phyloP scores from a whole-genome alignment of 2,329 filamentous ascomycete species.

The Claviceps paspali region DNA sequence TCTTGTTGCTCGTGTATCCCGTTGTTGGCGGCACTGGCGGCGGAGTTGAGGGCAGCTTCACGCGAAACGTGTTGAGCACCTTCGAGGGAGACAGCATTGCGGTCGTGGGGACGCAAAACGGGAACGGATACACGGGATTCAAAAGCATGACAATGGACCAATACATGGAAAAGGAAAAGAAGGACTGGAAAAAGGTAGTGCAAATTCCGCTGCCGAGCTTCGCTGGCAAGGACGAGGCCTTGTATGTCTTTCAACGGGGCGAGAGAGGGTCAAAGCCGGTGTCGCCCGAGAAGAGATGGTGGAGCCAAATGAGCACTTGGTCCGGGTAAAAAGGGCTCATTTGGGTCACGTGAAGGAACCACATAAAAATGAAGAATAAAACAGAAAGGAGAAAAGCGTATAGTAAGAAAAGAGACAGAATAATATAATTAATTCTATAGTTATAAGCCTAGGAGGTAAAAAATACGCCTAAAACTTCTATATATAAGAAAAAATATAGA shows the following conservation, averaged over 20 bases:
- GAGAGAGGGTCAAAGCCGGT: too few relatives aligned
- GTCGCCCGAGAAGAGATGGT: too few relatives aligned
- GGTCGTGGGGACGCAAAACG: constrained; percentile 61
- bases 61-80: constrained; percentile 41
- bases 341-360: too few relatives aligned
- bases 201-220: constrained; percentile 60
- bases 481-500: too few relatives aligned
- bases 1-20: constrained; percentile 59
- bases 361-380: too few relatives aligned
- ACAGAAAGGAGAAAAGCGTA: not conserved
- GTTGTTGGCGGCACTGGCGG: constrained; percentile 52
- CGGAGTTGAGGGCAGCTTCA: constrained; percentile 46
- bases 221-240: constrained; percentile 59
- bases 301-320: too few relatives aligned
- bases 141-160: constrained; percentile 46
- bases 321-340: too few relatives aligned
- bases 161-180: constrained; percentile 45
- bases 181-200: constrained; percentile 41
- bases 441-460: too few relatives aligned
- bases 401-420: too few relatives aligned
- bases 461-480: too few relatives aligned
- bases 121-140: constrained; percentile 61
- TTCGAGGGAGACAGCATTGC: constrained; percentile 50
- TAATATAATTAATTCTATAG: too few relatives aligned
- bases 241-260: constrained; percentile 49